These are phyloP conservation scores for Pouteria glomerata DNA, from an alignment of 148 eudicot species.

Conservation along the genomic window DNA sequence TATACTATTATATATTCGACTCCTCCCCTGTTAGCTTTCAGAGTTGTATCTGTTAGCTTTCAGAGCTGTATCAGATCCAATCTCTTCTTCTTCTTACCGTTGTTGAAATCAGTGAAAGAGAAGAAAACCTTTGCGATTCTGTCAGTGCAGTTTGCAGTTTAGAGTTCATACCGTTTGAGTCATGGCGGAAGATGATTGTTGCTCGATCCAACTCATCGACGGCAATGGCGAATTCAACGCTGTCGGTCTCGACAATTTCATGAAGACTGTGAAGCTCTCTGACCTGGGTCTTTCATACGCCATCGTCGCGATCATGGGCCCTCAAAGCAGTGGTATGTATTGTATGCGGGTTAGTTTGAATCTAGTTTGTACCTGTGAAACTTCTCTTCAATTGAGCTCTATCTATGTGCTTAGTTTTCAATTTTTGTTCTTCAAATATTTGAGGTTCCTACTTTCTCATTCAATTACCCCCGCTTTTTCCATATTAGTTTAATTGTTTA, in stretches of 20 bases:
- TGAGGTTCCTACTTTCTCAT: not conserved
- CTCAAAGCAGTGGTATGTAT: conserved; percentile 54
- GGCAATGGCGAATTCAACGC: conserved; percentile 32
- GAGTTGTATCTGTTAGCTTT: no score
- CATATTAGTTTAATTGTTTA: no score
- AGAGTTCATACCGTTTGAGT: not conserved
- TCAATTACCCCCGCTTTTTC: no score
- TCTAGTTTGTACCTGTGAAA: not conserved
- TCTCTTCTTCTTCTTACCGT: no score
- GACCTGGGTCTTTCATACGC: conserved; percentile 39
- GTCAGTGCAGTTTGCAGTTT: no score
- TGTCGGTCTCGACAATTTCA: conserved; percentile 25
- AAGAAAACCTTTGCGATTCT: no score
- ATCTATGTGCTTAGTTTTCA: not conserved
- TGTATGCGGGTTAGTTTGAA: not conserved
- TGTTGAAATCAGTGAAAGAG: no score
- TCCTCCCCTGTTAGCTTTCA: no score
- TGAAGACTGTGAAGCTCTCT: conserved; percentile 27
- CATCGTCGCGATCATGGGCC: conserved; percentile 55
- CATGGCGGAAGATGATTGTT: conserved; percentile 18
- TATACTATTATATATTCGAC: no score
- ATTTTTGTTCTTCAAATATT: not conserved
- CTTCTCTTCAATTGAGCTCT: not conserved
- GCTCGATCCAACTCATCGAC: conserved; percentile 28
- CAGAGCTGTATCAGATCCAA: no score